phyloP scores from a whole-genome alignment of 306 rosid species.

The Quercus parvula region DNA sequence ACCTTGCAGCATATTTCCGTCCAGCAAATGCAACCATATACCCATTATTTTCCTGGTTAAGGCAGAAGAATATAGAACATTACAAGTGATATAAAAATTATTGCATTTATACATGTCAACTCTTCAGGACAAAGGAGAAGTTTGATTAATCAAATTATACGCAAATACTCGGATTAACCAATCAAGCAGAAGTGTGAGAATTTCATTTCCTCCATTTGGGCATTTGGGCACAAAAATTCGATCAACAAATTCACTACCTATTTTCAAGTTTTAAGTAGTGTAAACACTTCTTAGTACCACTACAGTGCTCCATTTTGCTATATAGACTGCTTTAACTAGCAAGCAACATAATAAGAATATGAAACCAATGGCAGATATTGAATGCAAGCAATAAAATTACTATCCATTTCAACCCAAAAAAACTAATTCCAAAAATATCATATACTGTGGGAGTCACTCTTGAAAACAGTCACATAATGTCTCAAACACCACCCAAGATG shows the following conservation, averaged over 20 bases:
- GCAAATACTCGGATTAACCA: conserved; percentile 1
- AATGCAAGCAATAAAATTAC: background rate
- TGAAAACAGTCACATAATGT: background rate
- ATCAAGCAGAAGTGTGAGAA: conserved; percentile 11
- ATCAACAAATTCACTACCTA: background rate
- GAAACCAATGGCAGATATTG: background rate
- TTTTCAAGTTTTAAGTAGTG: background rate
- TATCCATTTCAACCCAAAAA: background rate
- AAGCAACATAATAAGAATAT: background rate
- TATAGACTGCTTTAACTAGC: background rate
- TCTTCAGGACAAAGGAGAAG: background rate
- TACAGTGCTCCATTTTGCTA: background rate
- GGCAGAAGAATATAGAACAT: conserved; percentile 7
- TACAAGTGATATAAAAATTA: background rate
- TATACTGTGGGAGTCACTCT: background rate
- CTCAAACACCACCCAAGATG: background rate
- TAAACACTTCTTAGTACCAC: background rate
- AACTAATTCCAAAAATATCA: background rate
- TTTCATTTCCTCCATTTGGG: background rate
- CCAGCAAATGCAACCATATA: conserved; percentile 97
- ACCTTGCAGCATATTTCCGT: conserved; percentile 81
- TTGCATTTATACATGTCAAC: background rate
- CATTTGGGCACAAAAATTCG: background rate
- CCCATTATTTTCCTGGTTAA: conserved; percentile 56
- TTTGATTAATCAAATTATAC: conserved; percentile 3